phyloP scores from a whole-genome alignment of 2,329 filamentous ascomycete species.

The Eutypa lata region DNA sequence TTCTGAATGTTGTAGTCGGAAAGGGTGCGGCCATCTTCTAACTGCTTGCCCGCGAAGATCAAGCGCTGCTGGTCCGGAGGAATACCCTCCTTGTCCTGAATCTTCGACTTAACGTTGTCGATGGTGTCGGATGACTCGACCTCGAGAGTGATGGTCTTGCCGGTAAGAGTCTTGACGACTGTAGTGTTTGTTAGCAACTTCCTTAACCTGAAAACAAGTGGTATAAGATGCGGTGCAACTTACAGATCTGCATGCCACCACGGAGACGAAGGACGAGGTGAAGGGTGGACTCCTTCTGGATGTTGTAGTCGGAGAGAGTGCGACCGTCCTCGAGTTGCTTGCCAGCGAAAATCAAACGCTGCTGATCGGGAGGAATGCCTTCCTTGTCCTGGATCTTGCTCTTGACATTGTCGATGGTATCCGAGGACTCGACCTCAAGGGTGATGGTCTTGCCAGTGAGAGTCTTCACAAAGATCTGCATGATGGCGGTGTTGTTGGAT shows the following conservation, averaged over 20 bases:
- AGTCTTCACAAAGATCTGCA: constrained; percentile 99
- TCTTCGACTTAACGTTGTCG: constrained; percentile 96
- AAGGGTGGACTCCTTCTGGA: constrained; percentile 65
- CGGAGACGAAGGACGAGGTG: constrained; percentile 73
- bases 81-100: constrained; percentile 97
- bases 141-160: constrained; percentile 91
- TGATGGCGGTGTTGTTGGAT: constrained; percentile 44
- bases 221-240: constrained; percentile 23
- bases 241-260: constrained; percentile 65
- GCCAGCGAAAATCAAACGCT: constrained; percentile 76
- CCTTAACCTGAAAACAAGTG: neutral
- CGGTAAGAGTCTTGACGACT: constrained; percentile 80
- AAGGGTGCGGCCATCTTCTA: constrained; percentile 89
- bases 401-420: constrained; percentile 87
- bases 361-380: constrained; percentile 81
- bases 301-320: constrained; percentile 55
- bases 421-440: constrained; percentile 71
- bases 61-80: constrained; percentile 93
- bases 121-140: constrained; percentile 88
- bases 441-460: constrained; percentile 91
- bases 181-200: constrained; percentile 9
- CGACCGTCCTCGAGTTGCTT: constrained; percentile 49
- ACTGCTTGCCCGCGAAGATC: constrained; percentile 94
- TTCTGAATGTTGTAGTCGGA: constrained; percentile 97
- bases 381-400: constrained; percentile 90